phyloP scores from a whole-genome alignment of 768 basidiomycete genomes.

The Chiua virens region DNA sequence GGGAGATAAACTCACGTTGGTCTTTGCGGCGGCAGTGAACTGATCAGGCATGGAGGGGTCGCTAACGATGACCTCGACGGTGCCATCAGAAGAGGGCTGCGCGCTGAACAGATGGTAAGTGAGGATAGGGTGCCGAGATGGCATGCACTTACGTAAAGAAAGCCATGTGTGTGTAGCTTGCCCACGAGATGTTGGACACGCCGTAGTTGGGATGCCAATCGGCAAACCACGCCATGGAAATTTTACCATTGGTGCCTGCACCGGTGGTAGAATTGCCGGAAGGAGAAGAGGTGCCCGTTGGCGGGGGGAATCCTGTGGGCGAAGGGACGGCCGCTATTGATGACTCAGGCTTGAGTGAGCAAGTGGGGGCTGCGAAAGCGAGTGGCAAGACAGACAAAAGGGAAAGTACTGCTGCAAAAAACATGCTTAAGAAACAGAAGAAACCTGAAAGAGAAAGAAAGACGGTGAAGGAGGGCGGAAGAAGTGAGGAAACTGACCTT shows the following conservation, averaged over 20 bases:
- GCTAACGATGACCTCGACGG: conserved; percentile 9
- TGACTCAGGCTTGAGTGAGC: conserved; percentile 17
- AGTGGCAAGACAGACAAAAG: conserved; percentile 25
- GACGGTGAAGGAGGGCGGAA: conserved; percentile 14
- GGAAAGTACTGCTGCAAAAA: conserved; percentile 17
- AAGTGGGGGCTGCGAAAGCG: conserved; percentile 30
- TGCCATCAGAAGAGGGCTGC: conserved; percentile 19
- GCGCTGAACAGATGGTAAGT: conserved; percentile 11
- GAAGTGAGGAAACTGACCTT: not conserved
- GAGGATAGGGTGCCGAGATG: not conserved
- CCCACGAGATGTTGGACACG: conserved; percentile 59
- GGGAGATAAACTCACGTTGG: conserved; percentile 20
- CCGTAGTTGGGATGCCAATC: conserved; percentile 58
- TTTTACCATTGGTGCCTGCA: conserved; percentile 27
- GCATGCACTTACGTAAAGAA: conserved; percentile 52
- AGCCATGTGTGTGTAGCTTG: conserved; percentile 62
- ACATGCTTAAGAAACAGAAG: conserved; percentile 11
- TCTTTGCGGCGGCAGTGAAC: conserved; percentile 25
- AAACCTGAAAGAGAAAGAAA: conserved; percentile 6
- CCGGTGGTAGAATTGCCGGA: conserved; percentile 16
- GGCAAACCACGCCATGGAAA: conserved; percentile 69
- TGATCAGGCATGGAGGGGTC: conserved; percentile 8
- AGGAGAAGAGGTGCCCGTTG: not conserved
- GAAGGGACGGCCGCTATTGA: conserved; percentile 1
- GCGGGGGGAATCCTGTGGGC: not conserved